Evolutionary conservation across 345 rosid genomes (phyloP).

Genomic region (Euphorbia pulcherrima): DNA sequence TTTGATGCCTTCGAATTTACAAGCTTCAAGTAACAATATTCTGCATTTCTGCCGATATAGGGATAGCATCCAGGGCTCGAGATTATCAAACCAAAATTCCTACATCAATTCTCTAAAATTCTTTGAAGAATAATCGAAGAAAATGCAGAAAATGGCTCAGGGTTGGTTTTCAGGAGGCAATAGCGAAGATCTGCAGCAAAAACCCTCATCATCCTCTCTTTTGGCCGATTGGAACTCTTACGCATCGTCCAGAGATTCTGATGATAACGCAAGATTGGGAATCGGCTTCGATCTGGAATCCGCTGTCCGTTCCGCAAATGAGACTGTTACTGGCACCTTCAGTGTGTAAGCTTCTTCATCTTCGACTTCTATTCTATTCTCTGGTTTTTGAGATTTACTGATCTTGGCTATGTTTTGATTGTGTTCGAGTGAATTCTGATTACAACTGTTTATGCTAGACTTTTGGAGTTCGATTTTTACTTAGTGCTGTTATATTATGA

Average conservation of each 20-base stretch:
- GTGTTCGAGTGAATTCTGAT: background rate
- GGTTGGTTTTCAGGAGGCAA: conserved; percentile 21
- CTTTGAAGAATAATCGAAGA: background rate
- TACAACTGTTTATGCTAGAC: background rate
- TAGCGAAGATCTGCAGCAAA: conserved; percentile 16
- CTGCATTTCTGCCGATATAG: too few relatives aligned
- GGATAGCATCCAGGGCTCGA: background rate
- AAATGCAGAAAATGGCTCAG: conserved; percentile 22
- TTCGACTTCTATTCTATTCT: background rate
- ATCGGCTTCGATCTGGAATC: conserved; percentile 28
- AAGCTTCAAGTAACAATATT: too few relatives aligned
- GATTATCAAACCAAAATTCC: background rate
- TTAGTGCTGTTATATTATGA: background rate
- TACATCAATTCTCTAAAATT: background rate
- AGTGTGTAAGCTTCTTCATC: conserved; percentile 20
- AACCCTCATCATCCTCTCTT: conserved; percentile 20
- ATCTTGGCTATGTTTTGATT: background rate
- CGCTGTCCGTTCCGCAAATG: conserved; percentile 30
- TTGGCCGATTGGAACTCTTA: conserved; percentile 32
- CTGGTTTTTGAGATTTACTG: background rate
- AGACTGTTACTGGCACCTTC: conserved; percentile 30
- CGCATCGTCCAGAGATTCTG: conserved; percentile 16
- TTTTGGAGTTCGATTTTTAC: background rate
- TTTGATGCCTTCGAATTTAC: too few relatives aligned
- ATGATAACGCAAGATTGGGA: background rate